Conservation (phyloP, 305 asterid genomes). For the Fraxinus latifolia region DNA sequence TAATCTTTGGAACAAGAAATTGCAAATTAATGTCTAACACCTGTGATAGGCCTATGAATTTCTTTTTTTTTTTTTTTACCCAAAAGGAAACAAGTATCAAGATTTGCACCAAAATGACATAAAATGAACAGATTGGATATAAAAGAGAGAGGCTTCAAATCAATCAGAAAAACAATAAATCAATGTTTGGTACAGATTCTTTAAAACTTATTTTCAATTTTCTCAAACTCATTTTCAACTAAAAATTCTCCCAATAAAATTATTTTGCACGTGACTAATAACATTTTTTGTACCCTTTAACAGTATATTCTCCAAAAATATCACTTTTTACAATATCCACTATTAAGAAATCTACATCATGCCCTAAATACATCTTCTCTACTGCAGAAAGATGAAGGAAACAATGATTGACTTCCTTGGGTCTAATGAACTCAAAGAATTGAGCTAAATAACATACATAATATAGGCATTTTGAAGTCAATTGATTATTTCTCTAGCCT, state of each 20-base stretch:
- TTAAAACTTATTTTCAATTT: not conserved
- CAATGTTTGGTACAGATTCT: not conserved
- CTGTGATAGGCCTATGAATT: not conserved
- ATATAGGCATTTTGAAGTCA: not conserved
- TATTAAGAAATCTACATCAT: not conserved
- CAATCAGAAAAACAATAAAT: not conserved
- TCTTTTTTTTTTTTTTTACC: not conserved
- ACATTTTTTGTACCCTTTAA: not conserved
- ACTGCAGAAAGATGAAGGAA: not conserved
- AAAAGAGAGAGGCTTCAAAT: not conserved
- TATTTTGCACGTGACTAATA: not conserved
- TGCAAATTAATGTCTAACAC: not conserved
- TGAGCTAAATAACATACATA: not conserved
- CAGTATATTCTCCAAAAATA: not conserved
- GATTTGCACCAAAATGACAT: not conserved
- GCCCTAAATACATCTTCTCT: not conserved
- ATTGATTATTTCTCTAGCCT: not conserved
- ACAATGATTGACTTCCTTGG: not conserved
- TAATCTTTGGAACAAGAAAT: not conserved
- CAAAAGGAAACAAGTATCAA: constrained; percentile 12
- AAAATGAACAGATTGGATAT: not conserved
- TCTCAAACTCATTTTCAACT: not conserved
- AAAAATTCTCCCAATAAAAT: not conserved
- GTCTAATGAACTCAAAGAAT: not conserved
- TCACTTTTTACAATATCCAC: not conserved